Evolutionary conservation across 2,329 filamentous ascomycete genomes (phyloP).

Genomic region (Xylaria hypoxylon): DNA sequence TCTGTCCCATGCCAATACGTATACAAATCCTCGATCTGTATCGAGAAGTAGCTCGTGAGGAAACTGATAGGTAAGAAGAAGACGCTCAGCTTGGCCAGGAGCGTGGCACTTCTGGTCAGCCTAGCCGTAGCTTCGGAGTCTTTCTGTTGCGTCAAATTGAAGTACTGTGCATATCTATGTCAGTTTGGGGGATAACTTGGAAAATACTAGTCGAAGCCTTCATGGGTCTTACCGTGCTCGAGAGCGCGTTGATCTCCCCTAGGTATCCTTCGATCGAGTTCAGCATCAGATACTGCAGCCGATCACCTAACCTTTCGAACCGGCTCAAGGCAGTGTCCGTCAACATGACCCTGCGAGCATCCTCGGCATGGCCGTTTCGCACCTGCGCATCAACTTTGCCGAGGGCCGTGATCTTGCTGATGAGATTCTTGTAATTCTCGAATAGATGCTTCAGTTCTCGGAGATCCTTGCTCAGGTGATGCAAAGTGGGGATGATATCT

Average conservation of each 20-base stretch:
- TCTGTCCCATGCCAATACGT: slow-evolving; percentile 68
- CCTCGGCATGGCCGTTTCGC: slow-evolving; percentile 22
- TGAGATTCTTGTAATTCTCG: slow-evolving; percentile 69
- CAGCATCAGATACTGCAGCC: slow-evolving; percentile 70
- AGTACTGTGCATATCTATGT: slow-evolving; percentile 66
- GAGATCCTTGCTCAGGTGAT: slow-evolving; percentile 70
- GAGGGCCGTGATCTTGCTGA: slow-evolving; percentile 66
- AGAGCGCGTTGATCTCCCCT: slow-evolving; percentile 76
- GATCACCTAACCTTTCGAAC: slow-evolving; percentile 69
- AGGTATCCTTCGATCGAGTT: slow-evolving; percentile 72
- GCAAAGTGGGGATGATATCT: slow-evolving; percentile 68
- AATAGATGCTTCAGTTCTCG: slow-evolving; percentile 71
- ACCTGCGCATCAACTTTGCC: slow-evolving; percentile 45
- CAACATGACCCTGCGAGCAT: slow-evolving; percentile 48
- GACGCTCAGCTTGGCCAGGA: slow-evolving; percentile 80
- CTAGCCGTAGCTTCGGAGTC: slow-evolving; percentile 78
- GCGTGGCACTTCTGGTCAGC: slow-evolving; percentile 76
- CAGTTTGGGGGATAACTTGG: background rate
- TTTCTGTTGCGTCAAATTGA: slow-evolving; percentile 81
- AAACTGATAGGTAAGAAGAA: slow-evolving; percentile 80
- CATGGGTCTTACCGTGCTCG: slow-evolving; percentile 67
- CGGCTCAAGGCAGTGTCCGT: slow-evolving; percentile 63
- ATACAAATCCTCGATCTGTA: slow-evolving; percentile 69
- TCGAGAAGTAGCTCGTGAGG: slow-evolving; percentile 80
- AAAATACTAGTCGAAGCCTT: background rate